phyloP scores from a whole-genome alignment of 805 yeast genomes.

The Metschnikowia noctiluminum region DNA sequence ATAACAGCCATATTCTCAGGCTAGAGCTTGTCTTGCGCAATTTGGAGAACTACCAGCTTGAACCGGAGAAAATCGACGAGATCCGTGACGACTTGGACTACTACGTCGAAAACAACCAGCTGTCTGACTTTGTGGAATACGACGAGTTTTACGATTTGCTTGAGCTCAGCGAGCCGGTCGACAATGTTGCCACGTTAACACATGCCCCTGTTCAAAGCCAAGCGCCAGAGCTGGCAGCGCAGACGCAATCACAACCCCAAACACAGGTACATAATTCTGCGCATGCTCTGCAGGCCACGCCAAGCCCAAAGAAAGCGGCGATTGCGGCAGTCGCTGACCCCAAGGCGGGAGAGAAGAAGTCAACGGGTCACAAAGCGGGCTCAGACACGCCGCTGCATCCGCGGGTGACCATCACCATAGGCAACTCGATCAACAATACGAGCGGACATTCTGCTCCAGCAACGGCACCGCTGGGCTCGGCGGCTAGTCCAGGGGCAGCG shows the following conservation, averaged over 20 bases:
- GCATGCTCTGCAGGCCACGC: conserved; percentile 5
- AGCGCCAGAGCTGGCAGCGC: background rate
- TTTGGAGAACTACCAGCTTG: conserved; percentile 70
- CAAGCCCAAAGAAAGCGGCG: conserved; percentile 10
- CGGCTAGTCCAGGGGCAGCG: background rate
- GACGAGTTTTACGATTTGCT: conserved; percentile 88
- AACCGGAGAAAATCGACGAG: conserved; percentile 69
- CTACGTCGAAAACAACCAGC: conserved; percentile 91
- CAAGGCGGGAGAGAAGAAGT: background rate
- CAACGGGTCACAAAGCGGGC: background rate
- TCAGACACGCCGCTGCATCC: background rate
- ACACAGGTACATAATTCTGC: too few relatives aligned
- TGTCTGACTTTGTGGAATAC: conserved; percentile 89
- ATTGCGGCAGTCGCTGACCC: background rate
- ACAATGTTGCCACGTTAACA: too few relatives aligned
- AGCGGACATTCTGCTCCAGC: background rate
- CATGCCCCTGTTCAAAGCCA: too few relatives aligned
- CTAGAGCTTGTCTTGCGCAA: conserved; percentile 75
- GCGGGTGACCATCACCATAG: conserved; percentile 6
- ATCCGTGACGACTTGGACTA: conserved; percentile 88
- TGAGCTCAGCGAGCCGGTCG: conserved; percentile 52
- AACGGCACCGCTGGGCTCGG: background rate
- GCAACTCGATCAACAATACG: conserved; percentile 3
- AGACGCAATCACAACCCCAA: background rate
- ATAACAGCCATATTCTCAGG: conserved; percentile 71